Conservation (phyloP, 129 eudicot species). For the Chrysanthemum seticuspe region DNA sequence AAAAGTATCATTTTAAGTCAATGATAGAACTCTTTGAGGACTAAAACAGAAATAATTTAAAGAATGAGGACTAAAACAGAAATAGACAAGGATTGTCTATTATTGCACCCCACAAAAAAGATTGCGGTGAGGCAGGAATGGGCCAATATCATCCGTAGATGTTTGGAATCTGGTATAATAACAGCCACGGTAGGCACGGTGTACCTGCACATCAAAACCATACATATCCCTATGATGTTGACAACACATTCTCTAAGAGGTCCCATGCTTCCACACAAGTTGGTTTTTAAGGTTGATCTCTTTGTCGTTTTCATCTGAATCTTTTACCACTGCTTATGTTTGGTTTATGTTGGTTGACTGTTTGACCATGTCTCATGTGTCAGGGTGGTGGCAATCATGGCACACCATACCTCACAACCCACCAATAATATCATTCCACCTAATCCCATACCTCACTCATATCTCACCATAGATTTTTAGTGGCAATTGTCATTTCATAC, state of each 20-base stretch:
- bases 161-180: constrained; percentile 18
- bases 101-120: constrained; percentile 33
- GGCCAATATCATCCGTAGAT: constrained; percentile 36
- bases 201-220: constrained; percentile 27
- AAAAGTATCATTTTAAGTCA: too few species aligned
- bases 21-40: too few species aligned
- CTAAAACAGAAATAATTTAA: too few species aligned
- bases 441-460: too few species aligned
- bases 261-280: constrained; percentile 13
- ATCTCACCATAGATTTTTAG: too few species aligned
- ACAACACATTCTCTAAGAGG: constrained; percentile 19
- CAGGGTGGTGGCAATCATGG: too few species aligned
- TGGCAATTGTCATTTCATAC: too few species aligned
- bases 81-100: constrained; percentile 25
- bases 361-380: constrained; percentile 25
- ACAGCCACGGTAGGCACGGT: constrained; percentile 4
- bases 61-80: too few species aligned
- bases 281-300: constrained; percentile 35
- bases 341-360: constrained; percentile 18
- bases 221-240: constrained; percentile 11
- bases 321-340: too few species aligned
- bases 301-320: constrained; percentile 39
- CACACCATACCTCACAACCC: too few species aligned
- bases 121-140: constrained; percentile 30
- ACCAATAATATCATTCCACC: too few species aligned